Percentiles rank a stretch among this genome's conserved stretches.
These are phyloP conservation scores for Rhizopus microsporus DNA, from an alignment of 371 early-diverging fungal species.

Conservation along the genomic window DNA sequence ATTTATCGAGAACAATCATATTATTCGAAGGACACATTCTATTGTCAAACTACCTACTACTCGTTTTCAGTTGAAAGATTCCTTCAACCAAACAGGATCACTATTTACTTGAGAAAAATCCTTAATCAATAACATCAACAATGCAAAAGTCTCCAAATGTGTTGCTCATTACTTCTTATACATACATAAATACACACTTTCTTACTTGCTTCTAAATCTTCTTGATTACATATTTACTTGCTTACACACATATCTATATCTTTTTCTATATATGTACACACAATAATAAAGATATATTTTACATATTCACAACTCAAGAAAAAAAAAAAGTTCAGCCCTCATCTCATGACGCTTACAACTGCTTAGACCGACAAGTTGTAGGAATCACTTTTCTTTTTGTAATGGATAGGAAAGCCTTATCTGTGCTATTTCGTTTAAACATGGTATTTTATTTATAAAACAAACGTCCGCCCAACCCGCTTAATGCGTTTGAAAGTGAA, in stretches of 20 bases:
- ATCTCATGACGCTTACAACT: conserved; percentile 17
- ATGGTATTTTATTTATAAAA: too few species aligned
- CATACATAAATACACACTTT: too few species aligned
- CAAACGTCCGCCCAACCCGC: too few species aligned
- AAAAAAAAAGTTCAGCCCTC: conserved; percentile 9
- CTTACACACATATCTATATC: not conserved
- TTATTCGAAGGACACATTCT: conserved; percentile 20
- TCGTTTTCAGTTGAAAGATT: conserved; percentile 18
- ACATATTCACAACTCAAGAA: conserved; percentile 14
- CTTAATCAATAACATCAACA: conserved; percentile 15
- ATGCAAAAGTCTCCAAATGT: conserved; percentile 15
- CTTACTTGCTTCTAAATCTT: too few species aligned
- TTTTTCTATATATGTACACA: conserved; percentile 11
- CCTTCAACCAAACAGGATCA: conserved; percentile 15
- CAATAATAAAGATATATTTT: conserved; percentile 16
- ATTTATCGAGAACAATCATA: conserved; percentile 9
- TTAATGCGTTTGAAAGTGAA: too few species aligned
- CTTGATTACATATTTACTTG: not conserved
- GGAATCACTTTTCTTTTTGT: conserved; percentile 15
- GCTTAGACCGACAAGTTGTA: conserved; percentile 17
- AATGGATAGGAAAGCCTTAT: conserved; percentile 13
- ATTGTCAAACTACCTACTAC: conserved; percentile 13
- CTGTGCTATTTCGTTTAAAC: conserved; percentile 5
- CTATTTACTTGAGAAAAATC: conserved; percentile 21
- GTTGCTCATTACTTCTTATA: conserved; percentile 9